Base-by-base conservation (phyloP, 1,284 basidiomycete genomes). In the Leccinum ponderosum region DNA sequence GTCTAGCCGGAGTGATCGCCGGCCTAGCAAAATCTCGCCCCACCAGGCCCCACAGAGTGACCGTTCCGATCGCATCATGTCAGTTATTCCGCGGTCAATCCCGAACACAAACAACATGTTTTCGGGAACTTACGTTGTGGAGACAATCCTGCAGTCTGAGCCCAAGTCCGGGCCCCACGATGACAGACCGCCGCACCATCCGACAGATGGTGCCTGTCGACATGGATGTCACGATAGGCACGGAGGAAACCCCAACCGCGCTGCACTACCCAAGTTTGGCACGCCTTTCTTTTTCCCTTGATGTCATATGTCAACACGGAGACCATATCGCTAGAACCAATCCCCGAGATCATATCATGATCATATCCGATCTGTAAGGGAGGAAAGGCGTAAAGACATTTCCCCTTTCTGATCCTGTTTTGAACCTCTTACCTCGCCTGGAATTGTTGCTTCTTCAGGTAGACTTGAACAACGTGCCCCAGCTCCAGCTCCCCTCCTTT, bases 171-270 rank as follows among this genome's bases (percentile, higher is more conserved):
- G 37, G 37, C 37, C 7, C 12, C 17, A 17, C 17, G 37, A 12
- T 12, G 2, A 37, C 39, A 22, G 12, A 22, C 12, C 20, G 20
- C 44, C 11, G 17, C 20, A 3, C 37, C 37, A 48, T 48, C 20
- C 48, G n/a, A 50, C 62, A 53, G 37, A 59, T 17, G 3, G 64
- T 66, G 27, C 53, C 64, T 59, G 39, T 37, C 35, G 15, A 22
- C 39, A 42, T 42, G n/a, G 39, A 44, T 33, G 35, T 25, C 6
- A 58, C 60, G 54, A 59, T 27, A 59, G 42, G 61, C 11, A 65
- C 63, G 58, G 37, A 44, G 15, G 14, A 42, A 42, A 42, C 39
- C 39, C 39, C 5, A 42, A 42, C n/a, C 39, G 39, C 39, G 39
- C 39, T 8, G n/a, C 39, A 39, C 15, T 3, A 8, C 39, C 39